phyloP scores from a whole-genome alignment of 257 asterid species.

The Agastache rugosa region DNA sequence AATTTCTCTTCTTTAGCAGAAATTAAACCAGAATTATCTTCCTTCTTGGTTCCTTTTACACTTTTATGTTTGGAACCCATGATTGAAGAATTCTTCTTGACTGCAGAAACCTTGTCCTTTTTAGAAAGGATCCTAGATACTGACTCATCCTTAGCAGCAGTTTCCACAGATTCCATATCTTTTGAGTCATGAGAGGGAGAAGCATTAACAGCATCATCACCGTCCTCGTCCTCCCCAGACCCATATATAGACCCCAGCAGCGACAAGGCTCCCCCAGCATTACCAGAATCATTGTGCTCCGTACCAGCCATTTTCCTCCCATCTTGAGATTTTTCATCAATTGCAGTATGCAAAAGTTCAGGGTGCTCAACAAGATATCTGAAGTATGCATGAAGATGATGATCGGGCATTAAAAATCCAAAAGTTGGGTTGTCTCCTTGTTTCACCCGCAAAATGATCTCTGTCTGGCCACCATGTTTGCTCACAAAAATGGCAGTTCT shows the following conservation, averaged over 20 bases:
- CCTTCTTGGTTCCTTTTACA: constrained; percentile 41
- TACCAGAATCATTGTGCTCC: constrained; percentile 42
- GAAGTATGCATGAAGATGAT: constrained; percentile 85
- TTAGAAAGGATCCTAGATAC: constrained; percentile 41
- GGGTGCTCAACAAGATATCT: constrained; percentile 89
- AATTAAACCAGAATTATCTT: constrained; percentile 45
- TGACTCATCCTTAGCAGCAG: constrained; percentile 48
- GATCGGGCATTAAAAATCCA: constrained; percentile 94
- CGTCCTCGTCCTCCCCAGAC: constrained; percentile 88
- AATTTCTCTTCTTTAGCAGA: constrained; percentile 46
- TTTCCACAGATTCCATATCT: constrained; percentile 44
- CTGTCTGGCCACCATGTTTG: constrained; percentile 92
- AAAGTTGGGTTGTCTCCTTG: constrained; percentile 95
- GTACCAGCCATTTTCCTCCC: constrained; percentile 38
- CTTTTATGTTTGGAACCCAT: constrained; percentile 50
- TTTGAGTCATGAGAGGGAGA: constrained; percentile 41
- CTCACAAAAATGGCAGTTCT: constrained; percentile 92
- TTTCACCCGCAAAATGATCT: constrained; percentile 88
- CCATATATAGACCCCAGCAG: constrained; percentile 93
- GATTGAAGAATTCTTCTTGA: constrained; percentile 66
- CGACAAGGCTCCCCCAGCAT: constrained; percentile 75
- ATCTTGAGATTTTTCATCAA: constrained; percentile 52
- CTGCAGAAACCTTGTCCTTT: constrained; percentile 52
- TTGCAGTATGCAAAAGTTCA: constrained; percentile 58
- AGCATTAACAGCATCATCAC: constrained; percentile 42